Evolutionary conservation across 345 rosid species (phyloP).

Genomic region (Euphorbia pulcherrima): DNA sequence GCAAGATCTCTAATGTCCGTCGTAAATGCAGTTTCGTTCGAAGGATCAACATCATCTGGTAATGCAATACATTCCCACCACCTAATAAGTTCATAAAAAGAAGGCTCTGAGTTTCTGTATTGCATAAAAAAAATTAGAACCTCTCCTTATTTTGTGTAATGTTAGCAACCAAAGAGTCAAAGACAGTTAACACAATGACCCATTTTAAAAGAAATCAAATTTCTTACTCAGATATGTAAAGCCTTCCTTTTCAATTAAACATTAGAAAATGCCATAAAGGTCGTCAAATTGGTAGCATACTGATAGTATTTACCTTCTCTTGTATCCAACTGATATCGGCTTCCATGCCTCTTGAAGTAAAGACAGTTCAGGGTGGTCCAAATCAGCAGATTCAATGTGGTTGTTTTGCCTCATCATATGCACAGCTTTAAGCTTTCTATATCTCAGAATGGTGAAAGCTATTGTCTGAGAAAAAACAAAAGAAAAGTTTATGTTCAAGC

Average conservation of each 20-base stretch:
- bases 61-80: conserved; percentile 93
- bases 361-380: conserved; percentile 28
- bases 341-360: conserved; percentile 93
- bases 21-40: conserved; percentile 67
- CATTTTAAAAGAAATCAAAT: background rate
- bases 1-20: conserved; percentile 77
- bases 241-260: background rate
- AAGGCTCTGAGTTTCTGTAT: conserved; percentile 5
- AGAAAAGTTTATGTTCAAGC: conserved; percentile 5
- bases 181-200: background rate
- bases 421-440: conserved; percentile 61
- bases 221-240: background rate
- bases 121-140: conserved; percentile 9
- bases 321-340: conserved; percentile 77
- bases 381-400: conserved; percentile 19
- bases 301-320: conserved; percentile 51
- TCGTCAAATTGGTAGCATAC: background rate
- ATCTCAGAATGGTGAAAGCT: conserved; percentile 62
- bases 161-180: background rate
- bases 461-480: conserved; percentile 48
- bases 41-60: conserved; percentile 74
- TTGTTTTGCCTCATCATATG: conserved; percentile 30
- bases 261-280: background rate
- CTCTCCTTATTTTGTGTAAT: background rate
- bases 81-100: conserved; percentile 31